Percentiles rank a stretch among this genome's conserved stretches.
Evolutionary conservation across 164 flowering plant genomes (phyloP).

Genomic region (Vitis vinifera): DNA sequence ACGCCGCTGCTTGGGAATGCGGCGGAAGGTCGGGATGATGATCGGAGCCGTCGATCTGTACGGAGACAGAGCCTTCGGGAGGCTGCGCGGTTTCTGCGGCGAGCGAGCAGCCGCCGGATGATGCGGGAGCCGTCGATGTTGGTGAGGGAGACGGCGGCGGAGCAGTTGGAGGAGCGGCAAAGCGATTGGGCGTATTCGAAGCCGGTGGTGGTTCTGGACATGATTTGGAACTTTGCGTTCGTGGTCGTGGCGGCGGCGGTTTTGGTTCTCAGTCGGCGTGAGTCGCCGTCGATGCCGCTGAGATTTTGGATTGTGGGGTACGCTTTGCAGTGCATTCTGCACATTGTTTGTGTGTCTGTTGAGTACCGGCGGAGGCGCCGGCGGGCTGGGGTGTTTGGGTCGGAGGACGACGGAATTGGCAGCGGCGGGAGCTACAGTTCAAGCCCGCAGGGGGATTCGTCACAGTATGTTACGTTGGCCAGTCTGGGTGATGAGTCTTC

Average conservation of each 20-base stretch:
- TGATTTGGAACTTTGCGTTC: conserved; percentile 53
- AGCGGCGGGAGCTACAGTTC: conserved; percentile 14
- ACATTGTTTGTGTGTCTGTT: conserved; percentile 42
- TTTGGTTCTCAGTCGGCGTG: conserved; percentile 36
- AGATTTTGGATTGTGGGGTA: conserved; percentile 65
- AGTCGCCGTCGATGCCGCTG: conserved; percentile 41
- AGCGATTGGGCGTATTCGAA: conserved; percentile 64
- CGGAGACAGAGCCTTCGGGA: conserved; percentile 55
- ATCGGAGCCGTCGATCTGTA: conserved; percentile 31
- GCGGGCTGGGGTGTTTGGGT: not conserved
- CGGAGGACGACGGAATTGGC: conserved; percentile 4
- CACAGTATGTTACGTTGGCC: conserved; percentile 29
- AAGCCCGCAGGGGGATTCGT: conserved; percentile 18
- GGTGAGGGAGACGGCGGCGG: conserved; percentile 59
- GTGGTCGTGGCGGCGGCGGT: conserved; percentile 35
- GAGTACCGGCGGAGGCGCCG: conserved; percentile 42
- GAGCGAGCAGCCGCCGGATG: conserved; percentile 50
- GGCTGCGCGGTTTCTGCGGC: conserved; percentile 47
- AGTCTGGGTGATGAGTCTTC: conserved; percentile 38
- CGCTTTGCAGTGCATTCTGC: conserved; percentile 45
- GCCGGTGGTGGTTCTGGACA: conserved; percentile 55
- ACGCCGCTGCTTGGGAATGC: conserved; percentile 45
- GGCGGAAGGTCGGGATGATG: conserved; percentile 17
- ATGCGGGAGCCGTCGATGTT: conserved; percentile 60
- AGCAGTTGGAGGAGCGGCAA: conserved; percentile 62